Percentiles rank a stretch among this genome's conserved stretches.
Conservation (phyloP, 176 grass and related monocot species). For the Juncus effusus region DNA sequence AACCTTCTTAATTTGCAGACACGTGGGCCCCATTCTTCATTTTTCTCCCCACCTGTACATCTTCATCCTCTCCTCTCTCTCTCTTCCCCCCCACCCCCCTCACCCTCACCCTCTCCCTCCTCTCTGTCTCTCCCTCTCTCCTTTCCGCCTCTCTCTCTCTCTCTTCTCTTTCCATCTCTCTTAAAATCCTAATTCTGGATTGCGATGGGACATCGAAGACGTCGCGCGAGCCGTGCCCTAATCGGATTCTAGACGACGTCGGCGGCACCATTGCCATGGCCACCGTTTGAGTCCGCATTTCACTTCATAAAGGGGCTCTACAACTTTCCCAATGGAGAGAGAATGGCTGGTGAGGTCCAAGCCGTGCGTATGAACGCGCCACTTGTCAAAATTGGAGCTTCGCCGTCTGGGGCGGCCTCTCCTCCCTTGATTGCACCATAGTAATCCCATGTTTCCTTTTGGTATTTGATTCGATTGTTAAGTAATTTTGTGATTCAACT, state of each 20-base stretch:
- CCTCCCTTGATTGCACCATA: slow-evolving; percentile 33
- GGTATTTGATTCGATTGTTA: background rate
- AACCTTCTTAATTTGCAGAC: too few relatives aligned
- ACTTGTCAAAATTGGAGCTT: slow-evolving; percentile 30
- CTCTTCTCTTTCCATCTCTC: background rate
- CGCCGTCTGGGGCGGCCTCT: slow-evolving; percentile 35
- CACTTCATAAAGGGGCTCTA: slow-evolving; percentile 47
- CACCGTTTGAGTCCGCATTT: slow-evolving; percentile 37
- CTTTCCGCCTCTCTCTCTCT: background rate
- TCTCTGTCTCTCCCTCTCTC: too few relatives aligned
- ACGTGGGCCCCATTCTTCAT: too few relatives aligned
- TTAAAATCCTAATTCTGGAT: background rate
- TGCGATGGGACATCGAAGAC: background rate
- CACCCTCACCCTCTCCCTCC: slow-evolving; percentile 4
- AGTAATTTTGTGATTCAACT: background rate
- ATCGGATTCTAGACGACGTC: slow-evolving; percentile 32
- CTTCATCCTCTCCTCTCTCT: too few relatives aligned
- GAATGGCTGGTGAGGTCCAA: slow-evolving; percentile 31
- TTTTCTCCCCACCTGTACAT: too few relatives aligned
- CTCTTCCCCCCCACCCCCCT: background rate
- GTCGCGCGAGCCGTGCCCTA: slow-evolving; percentile 35
- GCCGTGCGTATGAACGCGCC: slow-evolving; percentile 37
- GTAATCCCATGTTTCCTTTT: background rate
- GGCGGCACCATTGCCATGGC: slow-evolving; percentile 32
- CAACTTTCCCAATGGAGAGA: slow-evolving; percentile 33